phyloP scores from a whole-genome alignment of 176 grass and related monocot species.

The Oryza punctata region DNA sequence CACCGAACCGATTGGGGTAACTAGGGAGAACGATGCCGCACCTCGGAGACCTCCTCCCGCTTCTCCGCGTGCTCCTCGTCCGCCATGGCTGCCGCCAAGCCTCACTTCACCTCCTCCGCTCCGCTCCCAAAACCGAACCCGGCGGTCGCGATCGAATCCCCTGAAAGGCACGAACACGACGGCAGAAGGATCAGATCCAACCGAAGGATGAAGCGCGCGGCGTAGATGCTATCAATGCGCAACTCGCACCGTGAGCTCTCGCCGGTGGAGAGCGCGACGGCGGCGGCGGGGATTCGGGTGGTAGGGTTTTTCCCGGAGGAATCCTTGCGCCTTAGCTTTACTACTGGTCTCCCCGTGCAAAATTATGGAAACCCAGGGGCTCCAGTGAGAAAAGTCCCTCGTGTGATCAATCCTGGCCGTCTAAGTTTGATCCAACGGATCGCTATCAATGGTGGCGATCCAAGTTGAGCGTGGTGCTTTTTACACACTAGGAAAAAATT shows the following conservation, averaged over 20 bases:
- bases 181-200: not conserved
- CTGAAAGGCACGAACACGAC: constrained; percentile 1
- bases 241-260: not conserved
- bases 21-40: not conserved
- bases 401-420: not conserved
- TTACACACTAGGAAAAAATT: no score
- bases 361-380: not conserved
- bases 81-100: constrained; percentile 39
- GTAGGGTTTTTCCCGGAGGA: constrained; percentile 14
- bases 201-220: not conserved
- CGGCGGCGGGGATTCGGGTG: not conserved
- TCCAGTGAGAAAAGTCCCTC: not conserved
- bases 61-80: constrained; percentile 49
- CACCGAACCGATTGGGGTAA: not conserved
- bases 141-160: not conserved
- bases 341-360: not conserved
- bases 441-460: no score
- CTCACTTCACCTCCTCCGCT: not conserved
- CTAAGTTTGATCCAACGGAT: not conserved
- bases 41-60: constrained; percentile 53
- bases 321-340: not conserved
- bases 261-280: not conserved
- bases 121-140: not conserved
- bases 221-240: not conserved
- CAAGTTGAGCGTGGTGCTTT: no score